A percentile compares a stretch with the other conserved stretches of the same genome.
Evolutionary conservation across 352 stramenopile genomes (phyloP).

Genomic region (Proteromonas lacertae): DNA sequence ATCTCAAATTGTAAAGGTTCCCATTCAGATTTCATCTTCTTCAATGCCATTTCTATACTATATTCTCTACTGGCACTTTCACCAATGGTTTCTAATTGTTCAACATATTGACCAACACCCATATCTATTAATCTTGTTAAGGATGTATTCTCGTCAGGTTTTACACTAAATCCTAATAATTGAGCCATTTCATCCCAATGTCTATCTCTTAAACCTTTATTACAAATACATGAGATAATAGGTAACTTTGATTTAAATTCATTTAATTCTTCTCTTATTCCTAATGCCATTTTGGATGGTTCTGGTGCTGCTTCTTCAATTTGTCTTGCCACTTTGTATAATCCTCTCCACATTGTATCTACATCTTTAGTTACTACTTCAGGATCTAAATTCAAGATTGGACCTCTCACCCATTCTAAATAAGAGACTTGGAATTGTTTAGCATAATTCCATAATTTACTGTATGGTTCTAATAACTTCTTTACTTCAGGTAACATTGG

Average conservation of each 20-base stretch:
- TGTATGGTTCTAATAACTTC: slow-evolving; percentile 6
- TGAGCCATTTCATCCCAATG: slow-evolving; percentile 61
- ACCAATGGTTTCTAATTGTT: slow-evolving; percentile 16
- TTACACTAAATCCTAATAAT: slow-evolving; percentile 33
- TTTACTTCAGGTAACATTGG: slow-evolving; percentile 2
- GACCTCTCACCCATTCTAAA: slow-evolving; percentile 12
- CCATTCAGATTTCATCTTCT: slow-evolving; percentile 26
- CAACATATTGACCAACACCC: slow-evolving; percentile 9
- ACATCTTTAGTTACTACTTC: slow-evolving; percentile 38
- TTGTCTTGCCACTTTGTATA: slow-evolving; percentile 25
- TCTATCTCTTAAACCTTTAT: slow-evolving; percentile 41
- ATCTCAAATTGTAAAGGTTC: slow-evolving; percentile 11
- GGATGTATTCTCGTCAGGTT: slow-evolving; percentile 3
- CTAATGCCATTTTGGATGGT: slow-evolving; percentile 2
- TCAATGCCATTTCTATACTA: slow-evolving; percentile 17
- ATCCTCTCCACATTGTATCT: slow-evolving; percentile 39
- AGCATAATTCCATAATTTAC: slow-evolving; percentile 6
- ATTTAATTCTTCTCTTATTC: slow-evolving; percentile 19
- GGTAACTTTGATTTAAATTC: slow-evolving; percentile 49
- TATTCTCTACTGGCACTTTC: slow-evolving; percentile 22
- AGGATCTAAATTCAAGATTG: slow-evolving; percentile 25
- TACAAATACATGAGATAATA: slow-evolving; percentile 54
- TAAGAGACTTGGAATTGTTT: slow-evolving; percentile 6
- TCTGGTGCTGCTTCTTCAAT: slow-evolving; percentile 2
- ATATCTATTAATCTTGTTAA: slow-evolving; percentile 9